phyloP scores from a whole-genome alignment of 2,329 filamentous ascomycete genomes.

The Alternaria gansuensis region DNA sequence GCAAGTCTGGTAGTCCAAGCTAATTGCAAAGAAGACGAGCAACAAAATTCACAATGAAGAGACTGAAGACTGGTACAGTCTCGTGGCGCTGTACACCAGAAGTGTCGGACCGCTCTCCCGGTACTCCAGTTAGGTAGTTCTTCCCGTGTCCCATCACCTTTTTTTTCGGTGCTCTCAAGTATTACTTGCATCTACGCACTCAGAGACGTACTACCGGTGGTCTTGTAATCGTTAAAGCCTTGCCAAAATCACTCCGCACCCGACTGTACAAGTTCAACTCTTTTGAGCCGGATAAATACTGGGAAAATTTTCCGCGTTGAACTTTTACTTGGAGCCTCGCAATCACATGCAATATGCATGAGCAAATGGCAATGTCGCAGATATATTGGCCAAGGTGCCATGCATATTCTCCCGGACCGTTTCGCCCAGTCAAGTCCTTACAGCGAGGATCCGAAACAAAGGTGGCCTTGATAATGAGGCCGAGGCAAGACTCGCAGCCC shows the following conservation, averaged over 20 bases:
- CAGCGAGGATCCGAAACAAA: slow-evolving; percentile 22
- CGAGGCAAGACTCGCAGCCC: slow-evolving; percentile 14
- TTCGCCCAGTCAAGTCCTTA: background rate
- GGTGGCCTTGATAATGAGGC: slow-evolving; percentile 15
- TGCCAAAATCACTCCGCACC: background rate
- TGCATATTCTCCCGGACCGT: slow-evolving; percentile 19
- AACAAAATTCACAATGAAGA: background rate
- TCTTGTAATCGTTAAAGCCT: background rate
- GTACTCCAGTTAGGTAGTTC: background rate
- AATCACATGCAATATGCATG: slow-evolving; percentile 24
- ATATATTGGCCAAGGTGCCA: slow-evolving; percentile 22
- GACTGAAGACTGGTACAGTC: background rate
- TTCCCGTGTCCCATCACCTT: background rate
- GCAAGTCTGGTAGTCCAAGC: too few relatives aligned
- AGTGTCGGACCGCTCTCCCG: background rate
- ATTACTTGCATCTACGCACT: background rate
- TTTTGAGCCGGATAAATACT: slow-evolving; percentile 18
- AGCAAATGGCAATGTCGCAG: slow-evolving; percentile 17
- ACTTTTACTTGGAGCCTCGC: slow-evolving; percentile 16
- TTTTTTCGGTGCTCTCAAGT: background rate
- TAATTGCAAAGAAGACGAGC: too few relatives aligned
- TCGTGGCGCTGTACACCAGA: background rate
- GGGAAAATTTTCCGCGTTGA: slow-evolving; percentile 24
- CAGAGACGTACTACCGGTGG: background rate
- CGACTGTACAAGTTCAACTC: slow-evolving; percentile 12